Evolutionary conservation across 2,329 filamentous ascomycete species (phyloP).

Genomic region (Didymella arachidicola): DNA sequence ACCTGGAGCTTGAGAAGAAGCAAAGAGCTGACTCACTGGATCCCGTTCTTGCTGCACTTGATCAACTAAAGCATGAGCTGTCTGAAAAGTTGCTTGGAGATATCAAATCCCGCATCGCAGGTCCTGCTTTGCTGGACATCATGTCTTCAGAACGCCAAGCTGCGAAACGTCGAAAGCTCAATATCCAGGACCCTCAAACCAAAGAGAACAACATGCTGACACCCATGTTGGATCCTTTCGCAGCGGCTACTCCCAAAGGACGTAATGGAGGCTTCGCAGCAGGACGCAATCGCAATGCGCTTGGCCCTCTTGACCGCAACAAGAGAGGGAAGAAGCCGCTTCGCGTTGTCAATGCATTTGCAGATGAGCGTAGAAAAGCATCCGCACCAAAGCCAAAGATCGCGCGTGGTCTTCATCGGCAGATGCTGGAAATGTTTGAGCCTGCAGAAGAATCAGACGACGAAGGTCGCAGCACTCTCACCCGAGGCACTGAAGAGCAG

Average conservation of each 20-base stretch:
- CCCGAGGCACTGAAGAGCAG: slow-evolving; percentile 81
- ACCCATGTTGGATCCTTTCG: slow-evolving; percentile 67
- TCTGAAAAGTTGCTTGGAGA: slow-evolving; percentile 87
- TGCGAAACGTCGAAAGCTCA: slow-evolving; percentile 79
- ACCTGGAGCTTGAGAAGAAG: slow-evolving; percentile 88
- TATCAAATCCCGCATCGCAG: slow-evolving; percentile 85
- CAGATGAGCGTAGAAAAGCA: slow-evolving; percentile 67
- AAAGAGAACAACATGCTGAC: slow-evolving; percentile 65
- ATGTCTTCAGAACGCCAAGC: slow-evolving; percentile 83
- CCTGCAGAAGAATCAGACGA: slow-evolving; percentile 86
- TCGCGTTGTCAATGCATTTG: slow-evolving; percentile 56
- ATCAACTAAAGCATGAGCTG: slow-evolving; percentile 80
- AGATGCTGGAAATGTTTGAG: slow-evolving; percentile 74
- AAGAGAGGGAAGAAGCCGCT: slow-evolving; percentile 51
- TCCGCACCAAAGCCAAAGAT: slow-evolving; percentile 65
- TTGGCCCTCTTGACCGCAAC: slow-evolving; percentile 56
- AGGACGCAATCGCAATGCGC: slow-evolving; percentile 51
- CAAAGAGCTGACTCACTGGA: slow-evolving; percentile 88
- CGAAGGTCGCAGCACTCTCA: slow-evolving; percentile 72
- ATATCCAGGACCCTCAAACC: slow-evolving; percentile 71
- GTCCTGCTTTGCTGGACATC: slow-evolving; percentile 79
- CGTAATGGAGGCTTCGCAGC: slow-evolving; percentile 52
- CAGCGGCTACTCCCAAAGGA: slow-evolving; percentile 68
- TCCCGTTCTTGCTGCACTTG: slow-evolving; percentile 83
- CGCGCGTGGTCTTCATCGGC: slow-evolving; percentile 79